A percentile compares a stretch with the other conserved stretches of the same genome.
phyloP scores from a whole-genome alignment of 345 rosid genomes.

The Populus euphratica region DNA sequence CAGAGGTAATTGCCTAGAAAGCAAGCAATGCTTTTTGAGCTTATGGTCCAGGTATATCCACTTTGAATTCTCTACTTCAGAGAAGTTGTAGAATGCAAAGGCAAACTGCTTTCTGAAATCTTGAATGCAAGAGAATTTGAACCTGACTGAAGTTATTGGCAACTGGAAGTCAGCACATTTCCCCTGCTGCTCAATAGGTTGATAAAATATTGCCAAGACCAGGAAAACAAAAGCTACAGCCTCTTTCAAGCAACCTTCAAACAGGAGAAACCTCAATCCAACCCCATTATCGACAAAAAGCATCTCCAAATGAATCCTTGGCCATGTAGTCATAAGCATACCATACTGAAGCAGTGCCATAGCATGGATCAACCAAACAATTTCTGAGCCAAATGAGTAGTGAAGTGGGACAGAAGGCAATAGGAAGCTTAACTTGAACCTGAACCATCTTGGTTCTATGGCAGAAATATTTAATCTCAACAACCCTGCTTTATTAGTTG shows the following conservation, averaged over 20 bases:
- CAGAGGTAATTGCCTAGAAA: slow-evolving; percentile 51
- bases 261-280: slow-evolving; percentile 66
- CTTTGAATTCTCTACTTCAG: slow-evolving; percentile 50
- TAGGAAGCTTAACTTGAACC: slow-evolving; percentile 37
- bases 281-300: slow-evolving; percentile 66
- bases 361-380: slow-evolving; percentile 41
- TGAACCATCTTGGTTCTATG: slow-evolving; percentile 33
- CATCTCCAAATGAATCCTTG: slow-evolving; percentile 79
- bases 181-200: slow-evolving; percentile 44
- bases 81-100: slow-evolving; percentile 57
- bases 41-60: slow-evolving; percentile 56
- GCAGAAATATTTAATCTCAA: slow-evolving; percentile 36
- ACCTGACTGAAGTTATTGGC: slow-evolving; percentile 71
- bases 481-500: slow-evolving; percentile 35
- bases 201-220: slow-evolving; percentile 49
- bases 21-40: slow-evolving; percentile 52
- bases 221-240: slow-evolving; percentile 56
- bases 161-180: slow-evolving; percentile 44
- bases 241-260: slow-evolving; percentile 79
- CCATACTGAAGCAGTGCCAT: slow-evolving; percentile 55
- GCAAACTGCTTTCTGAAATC: slow-evolving; percentile 54
- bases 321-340: slow-evolving; percentile 51
- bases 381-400: slow-evolving; percentile 30
- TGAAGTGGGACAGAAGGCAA: slow-evolving; percentile 32
- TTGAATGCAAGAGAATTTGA: slow-evolving; percentile 55